A percentile compares a stretch with the other conserved stretches of the same genome.
These are phyloP conservation scores for Talaromyces sp. DNA, from an alignment of 2,329 filamentous ascomycete species.

Conservation along the genomic window DNA sequence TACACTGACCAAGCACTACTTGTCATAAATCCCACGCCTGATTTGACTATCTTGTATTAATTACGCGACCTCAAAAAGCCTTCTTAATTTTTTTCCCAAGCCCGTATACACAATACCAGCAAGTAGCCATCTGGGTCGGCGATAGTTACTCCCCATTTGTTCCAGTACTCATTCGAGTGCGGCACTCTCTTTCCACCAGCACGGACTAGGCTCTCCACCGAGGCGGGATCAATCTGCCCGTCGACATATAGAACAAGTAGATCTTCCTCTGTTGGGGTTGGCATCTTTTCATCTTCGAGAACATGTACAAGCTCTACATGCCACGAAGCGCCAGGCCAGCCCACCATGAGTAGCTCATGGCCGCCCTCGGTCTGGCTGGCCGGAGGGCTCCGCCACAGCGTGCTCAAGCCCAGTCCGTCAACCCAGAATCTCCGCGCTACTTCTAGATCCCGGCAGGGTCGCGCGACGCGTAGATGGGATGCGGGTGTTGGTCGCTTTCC, in stretches of 20 bases:
- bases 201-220: constrained; percentile 29
- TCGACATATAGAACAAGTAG: constrained; percentile 41
- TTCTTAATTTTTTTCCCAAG: constrained; percentile 8
- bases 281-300: constrained; percentile 15
- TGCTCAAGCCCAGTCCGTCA: constrained; percentile 35
- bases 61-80: not conserved
- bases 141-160: constrained; percentile 39
- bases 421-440: constrained; percentile 39
- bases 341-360: constrained; percentile 41
- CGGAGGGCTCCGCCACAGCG: constrained; percentile 22
- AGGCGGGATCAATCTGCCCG: constrained; percentile 21
- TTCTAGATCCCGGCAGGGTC: constrained; percentile 35
- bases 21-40: not conserved
- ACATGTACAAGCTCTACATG: constrained; percentile 42
- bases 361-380: constrained; percentile 14
- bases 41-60: not conserved
- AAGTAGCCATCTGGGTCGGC: constrained; percentile 44
- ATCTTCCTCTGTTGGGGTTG: constrained; percentile 37
- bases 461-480: constrained; percentile 34
- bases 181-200: constrained; percentile 30
- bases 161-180: constrained; percentile 43
- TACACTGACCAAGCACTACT: not conserved
- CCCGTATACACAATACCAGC: constrained; percentile 30
- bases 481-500: constrained; percentile 8
- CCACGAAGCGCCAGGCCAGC: constrained; percentile 30